Percentiles rank a stretch among this genome's conserved stretches.
These are phyloP conservation scores for Ophiostoma piceae DNA, from an alignment of 2,329 filamentous ascomycete genomes.

Conservation along the genomic window DNA sequence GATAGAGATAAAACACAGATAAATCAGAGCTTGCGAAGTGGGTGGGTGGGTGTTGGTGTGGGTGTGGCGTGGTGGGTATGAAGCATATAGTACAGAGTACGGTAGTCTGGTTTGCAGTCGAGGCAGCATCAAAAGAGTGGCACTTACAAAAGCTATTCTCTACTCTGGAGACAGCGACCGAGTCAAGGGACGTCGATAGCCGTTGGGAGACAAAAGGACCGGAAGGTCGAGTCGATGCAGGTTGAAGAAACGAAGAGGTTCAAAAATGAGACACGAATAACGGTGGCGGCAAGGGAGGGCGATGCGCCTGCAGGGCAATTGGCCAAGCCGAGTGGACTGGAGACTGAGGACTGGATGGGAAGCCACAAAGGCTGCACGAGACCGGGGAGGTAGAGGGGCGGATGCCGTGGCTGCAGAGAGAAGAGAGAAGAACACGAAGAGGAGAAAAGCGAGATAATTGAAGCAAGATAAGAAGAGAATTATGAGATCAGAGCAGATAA, in stretches of 20 bases:
- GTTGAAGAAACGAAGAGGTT: slow-evolving; percentile 1
- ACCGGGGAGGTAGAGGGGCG: background rate
- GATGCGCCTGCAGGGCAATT: slow-evolving; percentile 8
- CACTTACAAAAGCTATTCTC: background rate
- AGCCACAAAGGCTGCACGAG: slow-evolving; percentile 10
- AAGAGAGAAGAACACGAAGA: background rate
- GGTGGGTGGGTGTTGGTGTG: background rate
- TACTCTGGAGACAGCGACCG: background rate
- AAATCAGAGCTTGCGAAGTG: background rate
- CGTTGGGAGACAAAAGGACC: background rate
- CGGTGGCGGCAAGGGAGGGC: slow-evolving; percentile 7
- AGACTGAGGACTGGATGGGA: background rate
- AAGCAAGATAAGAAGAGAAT: slow-evolving; percentile 18
- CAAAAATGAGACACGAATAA: background rate
- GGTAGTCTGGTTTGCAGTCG: too few relatives aligned
- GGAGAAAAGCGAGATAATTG: background rate
- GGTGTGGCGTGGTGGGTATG: slow-evolving; percentile 1
- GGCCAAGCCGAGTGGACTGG: background rate
- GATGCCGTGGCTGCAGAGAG: background rate
- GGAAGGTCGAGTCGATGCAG: background rate
- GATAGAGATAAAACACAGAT: background rate
- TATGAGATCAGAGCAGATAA: background rate
- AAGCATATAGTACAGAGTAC: background rate
- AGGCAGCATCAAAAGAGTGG: background rate
- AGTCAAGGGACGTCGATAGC: background rate